These are phyloP conservation scores for Russula virescens DNA, from an alignment of 768 basidiomycete species.

Conservation along the genomic window DNA sequence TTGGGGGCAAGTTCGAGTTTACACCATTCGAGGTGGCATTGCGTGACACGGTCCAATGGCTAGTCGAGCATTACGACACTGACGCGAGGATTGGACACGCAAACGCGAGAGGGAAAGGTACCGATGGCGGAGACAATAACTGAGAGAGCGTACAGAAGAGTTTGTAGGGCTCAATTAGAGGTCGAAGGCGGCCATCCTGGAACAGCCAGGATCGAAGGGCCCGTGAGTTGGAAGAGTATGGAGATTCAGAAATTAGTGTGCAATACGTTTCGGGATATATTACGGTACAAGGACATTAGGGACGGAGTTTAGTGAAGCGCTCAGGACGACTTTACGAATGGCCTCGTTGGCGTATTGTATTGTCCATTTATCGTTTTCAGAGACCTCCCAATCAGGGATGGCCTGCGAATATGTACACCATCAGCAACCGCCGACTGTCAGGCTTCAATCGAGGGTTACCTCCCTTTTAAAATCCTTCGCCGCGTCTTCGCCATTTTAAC, in stretches of 20 bases:
- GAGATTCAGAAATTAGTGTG: no score
- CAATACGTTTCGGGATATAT: no score
- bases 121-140: neutral
- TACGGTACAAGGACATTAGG: no score
- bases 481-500: neutral
- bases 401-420: no score
- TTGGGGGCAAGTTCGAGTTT: conserved; percentile 73
- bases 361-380: no score
- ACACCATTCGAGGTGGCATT: conserved; percentile 88
- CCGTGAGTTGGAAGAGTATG: no score
- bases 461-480: neutral
- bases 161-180: no score
- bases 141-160: neutral
- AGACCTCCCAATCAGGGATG: neutral
- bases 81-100: conserved; percentile 52
- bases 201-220: no score
- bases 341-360: no score
- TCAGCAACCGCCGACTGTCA: neutral
- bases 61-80: conserved; percentile 69
- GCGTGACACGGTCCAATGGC: conserved; percentile 77
- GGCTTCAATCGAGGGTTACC: neutral
- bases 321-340: no score
- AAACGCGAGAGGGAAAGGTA: conserved; percentile 8
- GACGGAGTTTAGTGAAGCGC: no score
- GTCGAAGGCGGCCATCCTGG: no score